Percentiles rank a stretch among this genome's conserved stretches.
These are phyloP conservation scores for Pseudozyma pruni DNA, from an alignment of 1,284 basidiomycete genomes.

Conservation along the genomic window DNA sequence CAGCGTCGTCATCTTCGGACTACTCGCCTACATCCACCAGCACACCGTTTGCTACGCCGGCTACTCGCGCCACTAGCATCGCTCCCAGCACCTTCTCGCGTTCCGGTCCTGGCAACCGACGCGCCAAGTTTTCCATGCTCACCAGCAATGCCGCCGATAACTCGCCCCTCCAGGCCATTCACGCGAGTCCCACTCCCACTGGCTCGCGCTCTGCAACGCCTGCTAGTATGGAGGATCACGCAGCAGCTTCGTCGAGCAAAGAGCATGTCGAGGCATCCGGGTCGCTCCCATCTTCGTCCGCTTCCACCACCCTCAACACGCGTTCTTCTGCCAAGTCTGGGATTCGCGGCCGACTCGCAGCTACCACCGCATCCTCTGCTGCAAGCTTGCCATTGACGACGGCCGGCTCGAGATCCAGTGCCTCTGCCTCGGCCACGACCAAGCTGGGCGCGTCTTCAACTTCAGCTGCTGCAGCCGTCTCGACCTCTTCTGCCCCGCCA, in stretches of 20 bases:
- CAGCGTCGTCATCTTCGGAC: conserved; percentile 42
- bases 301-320: conserved; percentile 4
- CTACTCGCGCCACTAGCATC: conserved; percentile 43
- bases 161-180: conserved; percentile 26
- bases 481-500: conserved; percentile 3
- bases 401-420: not conserved
- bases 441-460: conserved; percentile 1
- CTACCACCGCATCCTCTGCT: conserved; percentile 2
- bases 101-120: conserved; percentile 48
- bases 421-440: conserved; percentile 5
- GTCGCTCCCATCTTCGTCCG: conserved; percentile 11
- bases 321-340: conserved; percentile 8
- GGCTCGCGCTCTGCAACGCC: conserved; percentile 43
- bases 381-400: conserved; percentile 5
- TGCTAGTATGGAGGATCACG: conserved; percentile 33
- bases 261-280: conserved; percentile 6
- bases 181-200: conserved; percentile 38
- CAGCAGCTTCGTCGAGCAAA: conserved; percentile 4
- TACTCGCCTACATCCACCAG: conserved; percentile 51
- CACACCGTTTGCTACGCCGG: conserved; percentile 47
- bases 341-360: conserved; percentile 16
- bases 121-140: conserved; percentile 42
- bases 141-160: conserved; percentile 25
- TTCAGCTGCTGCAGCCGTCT: not conserved
- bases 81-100: conserved; percentile 49